A percentile compares a stretch with the other conserved stretches of the same genome.
Evolutionary conservation across 768 basidiomycete species (phyloP).

Genomic region (Lentinus brumalis): DNA sequence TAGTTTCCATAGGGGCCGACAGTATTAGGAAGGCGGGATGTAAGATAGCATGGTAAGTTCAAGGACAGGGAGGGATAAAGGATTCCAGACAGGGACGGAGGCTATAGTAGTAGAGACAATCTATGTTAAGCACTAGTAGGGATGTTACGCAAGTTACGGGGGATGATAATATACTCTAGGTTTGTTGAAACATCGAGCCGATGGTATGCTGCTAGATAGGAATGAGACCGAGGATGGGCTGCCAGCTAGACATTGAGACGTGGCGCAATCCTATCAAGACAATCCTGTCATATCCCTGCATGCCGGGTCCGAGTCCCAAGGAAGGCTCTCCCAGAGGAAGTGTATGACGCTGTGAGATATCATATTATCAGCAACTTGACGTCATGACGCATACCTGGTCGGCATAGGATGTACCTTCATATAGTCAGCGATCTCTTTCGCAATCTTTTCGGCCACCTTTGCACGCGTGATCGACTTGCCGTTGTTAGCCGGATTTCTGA

Average conservation of each 20-base stretch:
- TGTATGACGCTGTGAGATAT: constrained; percentile 3
- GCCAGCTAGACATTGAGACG: constrained; percentile 23
- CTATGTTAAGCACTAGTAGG: too few species aligned
- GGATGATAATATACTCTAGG: neutral
- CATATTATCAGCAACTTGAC: too few species aligned
- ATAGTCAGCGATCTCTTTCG: constrained; percentile 13
- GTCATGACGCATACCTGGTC: too few species aligned
- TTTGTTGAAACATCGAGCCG: too few species aligned
- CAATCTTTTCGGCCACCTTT: constrained; percentile 18
- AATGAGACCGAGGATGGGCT: constrained; percentile 16
- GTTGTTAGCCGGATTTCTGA: constrained; percentile 6
- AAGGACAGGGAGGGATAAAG: too few species aligned
- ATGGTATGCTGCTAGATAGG: neutral
- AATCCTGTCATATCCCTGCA: constrained; percentile 14
- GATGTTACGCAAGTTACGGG: too few species aligned
- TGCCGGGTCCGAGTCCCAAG: constrained; percentile 5
- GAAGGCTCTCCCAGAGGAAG: neutral
- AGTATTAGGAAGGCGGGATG: too few species aligned
- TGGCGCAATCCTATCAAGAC: constrained; percentile 22
- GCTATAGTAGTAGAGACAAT: too few species aligned
- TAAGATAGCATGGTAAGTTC: too few species aligned
- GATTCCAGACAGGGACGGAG: too few species aligned
- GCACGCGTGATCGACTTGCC: constrained; percentile 8
- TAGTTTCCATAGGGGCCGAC: too few species aligned
- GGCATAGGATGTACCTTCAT: constrained; percentile 1